These are phyloP conservation scores for Huntiella moniliformis DNA, from an alignment of 2,329 filamentous ascomycete species.

Conservation along the genomic window DNA sequence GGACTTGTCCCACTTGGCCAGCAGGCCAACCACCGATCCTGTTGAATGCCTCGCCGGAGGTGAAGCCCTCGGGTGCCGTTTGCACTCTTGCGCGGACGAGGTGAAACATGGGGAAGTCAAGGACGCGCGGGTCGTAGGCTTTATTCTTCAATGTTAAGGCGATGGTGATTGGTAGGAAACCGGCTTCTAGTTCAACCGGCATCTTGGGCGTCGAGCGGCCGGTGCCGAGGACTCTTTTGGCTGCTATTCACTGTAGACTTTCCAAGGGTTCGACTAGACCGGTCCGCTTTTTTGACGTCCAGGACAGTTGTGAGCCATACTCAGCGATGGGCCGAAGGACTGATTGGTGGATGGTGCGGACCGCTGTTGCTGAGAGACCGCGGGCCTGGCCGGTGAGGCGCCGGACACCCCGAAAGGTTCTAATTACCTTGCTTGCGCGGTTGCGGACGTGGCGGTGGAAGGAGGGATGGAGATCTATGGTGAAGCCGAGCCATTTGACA, in stretches of 20 bases:
- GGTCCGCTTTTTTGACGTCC: background rate
- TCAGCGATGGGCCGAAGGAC: background rate
- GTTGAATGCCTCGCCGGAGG: too few relatives aligned
- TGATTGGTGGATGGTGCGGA: background rate
- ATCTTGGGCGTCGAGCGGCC: too few relatives aligned
- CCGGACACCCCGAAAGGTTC: background rate
- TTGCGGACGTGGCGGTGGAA: background rate
- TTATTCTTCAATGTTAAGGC: background rate
- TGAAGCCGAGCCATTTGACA: background rate
- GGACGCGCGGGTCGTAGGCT: background rate
- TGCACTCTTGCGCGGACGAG: too few relatives aligned
- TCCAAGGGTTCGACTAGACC: background rate
- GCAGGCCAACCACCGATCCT: too few relatives aligned
- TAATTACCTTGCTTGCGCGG: background rate
- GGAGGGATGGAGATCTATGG: background rate
- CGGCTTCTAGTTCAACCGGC: too few relatives aligned
- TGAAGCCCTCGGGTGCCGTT: too few relatives aligned
- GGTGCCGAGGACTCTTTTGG: background rate
- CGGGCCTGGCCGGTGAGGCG: background rate
- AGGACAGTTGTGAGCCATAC: background rate
- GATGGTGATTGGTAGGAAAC: background rate
- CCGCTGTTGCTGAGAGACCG: background rate
- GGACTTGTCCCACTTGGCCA: too few relatives aligned
- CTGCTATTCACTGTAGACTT: background rate
- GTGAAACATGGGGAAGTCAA: background rate